Evolutionary conservation across 176 grass and related monocot genomes (phyloP), one percentile per base, ranked within the genome.

Genomic region (Rhynchospora pubera): DNA sequence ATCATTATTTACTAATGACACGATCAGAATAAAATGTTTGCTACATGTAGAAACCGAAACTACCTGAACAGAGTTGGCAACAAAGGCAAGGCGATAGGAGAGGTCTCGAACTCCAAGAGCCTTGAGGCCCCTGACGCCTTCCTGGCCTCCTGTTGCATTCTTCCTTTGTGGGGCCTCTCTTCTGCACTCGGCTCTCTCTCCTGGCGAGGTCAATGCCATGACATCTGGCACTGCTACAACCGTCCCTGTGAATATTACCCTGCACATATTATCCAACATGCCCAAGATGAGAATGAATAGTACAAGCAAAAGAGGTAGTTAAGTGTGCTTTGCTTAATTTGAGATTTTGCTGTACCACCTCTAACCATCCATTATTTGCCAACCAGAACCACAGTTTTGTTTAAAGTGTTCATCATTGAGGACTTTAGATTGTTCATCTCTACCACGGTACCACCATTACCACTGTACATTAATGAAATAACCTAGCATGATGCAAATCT

Each of bases 181-280:
- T 14, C 87, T 88, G 85, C 92, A 94, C 84, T 99, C 96, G 69
- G 96, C 96, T 90, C 90, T 93, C 83, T 99, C 96, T 59, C 92
- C 96, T 79, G 96, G 92, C 43, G 96, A 94, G 67, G 96, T 99
- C 85, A 99, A 83, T 60, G 92, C 96, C 92, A 95, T 95, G 58
- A 99, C 91, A 91, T 99, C 96, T 47, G 96, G 96, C 56, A 99
- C 86, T 0, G 96, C 92, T 48, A 99, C 92, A 50, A 99, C 91
- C 66, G 92, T 90, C 34, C 96, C 91, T 2, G 92, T 93, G 86
- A 99, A 95, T 81, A 95, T 91, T 57, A 99, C 87, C 83, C 92
- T 93, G 79, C 13, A 84, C 53, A 82, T 13, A 83, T 34, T 1
- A 60, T 84, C 16, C 68, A 46, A 76, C 34, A 82, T 65, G 57